Percentiles rank a stretch among this genome's conserved stretches.
phyloP scores from a whole-genome alignment of 257 asterid genomes.

The Rauvolfia tetraphylla region DNA sequence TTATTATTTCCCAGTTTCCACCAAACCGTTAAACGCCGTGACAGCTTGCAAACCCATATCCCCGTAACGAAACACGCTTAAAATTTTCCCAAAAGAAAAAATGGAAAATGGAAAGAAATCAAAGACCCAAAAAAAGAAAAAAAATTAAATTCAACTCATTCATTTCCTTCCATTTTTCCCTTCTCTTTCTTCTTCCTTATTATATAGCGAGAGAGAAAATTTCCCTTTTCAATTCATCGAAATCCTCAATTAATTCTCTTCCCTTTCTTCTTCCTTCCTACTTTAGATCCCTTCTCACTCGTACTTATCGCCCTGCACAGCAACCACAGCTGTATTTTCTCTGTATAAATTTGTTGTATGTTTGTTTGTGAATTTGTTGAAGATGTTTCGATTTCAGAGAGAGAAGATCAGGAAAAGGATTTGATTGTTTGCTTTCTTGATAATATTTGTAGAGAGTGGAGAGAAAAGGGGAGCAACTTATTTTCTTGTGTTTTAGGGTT shows the following conservation, averaged over 20 bases:
- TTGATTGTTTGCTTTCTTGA: neutral
- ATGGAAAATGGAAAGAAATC: neutral
- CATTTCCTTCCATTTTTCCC: neutral
- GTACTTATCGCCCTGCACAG: conserved; percentile 1
- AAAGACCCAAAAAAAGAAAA: neutral
- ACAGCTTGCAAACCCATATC: conserved; percentile 12
- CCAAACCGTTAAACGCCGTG: conserved; percentile 1
- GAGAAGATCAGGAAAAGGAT: conserved; percentile 17
- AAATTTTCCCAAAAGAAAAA: neutral
- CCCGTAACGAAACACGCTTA: neutral
- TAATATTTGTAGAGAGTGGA: neutral
- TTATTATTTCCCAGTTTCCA: neutral
- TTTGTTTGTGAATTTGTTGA: neutral
- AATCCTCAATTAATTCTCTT: conserved; percentile 6
- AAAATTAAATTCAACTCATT: neutral
- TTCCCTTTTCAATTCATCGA: neutral
- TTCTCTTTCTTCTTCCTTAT: neutral
- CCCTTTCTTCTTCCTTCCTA: neutral
- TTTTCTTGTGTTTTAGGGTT: conserved; percentile 28
- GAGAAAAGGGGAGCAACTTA: conserved; percentile 5
- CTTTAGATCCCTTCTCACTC: conserved; percentile 4
- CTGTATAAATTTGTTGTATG: neutral
- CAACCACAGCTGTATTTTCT: conserved; percentile 1
- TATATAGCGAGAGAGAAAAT: neutral
- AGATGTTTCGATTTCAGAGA: conserved; percentile 18